phyloP scores from a whole-genome alignment of 1,284 basidiomycete genomes.

The Exsudoporus floridanus region DNA sequence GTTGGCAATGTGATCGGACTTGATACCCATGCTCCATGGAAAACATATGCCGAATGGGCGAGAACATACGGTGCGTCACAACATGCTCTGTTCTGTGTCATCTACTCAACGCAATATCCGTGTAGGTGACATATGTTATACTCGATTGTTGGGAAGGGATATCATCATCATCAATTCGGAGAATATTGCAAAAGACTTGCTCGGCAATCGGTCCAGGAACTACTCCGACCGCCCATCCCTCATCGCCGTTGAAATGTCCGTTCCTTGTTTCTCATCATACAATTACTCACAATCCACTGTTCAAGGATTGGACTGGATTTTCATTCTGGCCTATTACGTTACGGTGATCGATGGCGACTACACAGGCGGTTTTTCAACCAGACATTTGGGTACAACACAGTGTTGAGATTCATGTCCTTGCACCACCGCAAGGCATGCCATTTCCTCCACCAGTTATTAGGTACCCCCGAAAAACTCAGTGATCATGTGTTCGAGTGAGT shows the following conservation, averaged over 20 bases:
- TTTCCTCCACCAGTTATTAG: slow-evolving; percentile 12
- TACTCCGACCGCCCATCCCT: slow-evolving; percentile 19
- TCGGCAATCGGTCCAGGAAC: slow-evolving; percentile 12
- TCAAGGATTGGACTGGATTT: slow-evolving; percentile 10
- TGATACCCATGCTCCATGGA: too few relatives aligned
- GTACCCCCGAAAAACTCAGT: slow-evolving; percentile 2
- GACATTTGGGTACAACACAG: slow-evolving; percentile 5
- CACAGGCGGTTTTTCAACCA: slow-evolving; percentile 16
- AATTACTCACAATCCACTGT: background rate
- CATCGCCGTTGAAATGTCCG: slow-evolving; percentile 13
- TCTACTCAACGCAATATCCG: too few relatives aligned
- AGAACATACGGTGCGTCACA: too few relatives aligned
- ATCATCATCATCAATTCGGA: slow-evolving; percentile 25
- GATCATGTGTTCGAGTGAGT: slow-evolving; percentile 13
- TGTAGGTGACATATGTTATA: too few relatives aligned
- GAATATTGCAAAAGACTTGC: slow-evolving; percentile 17
- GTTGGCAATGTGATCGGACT: too few relatives aligned
- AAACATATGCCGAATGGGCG: too few relatives aligned
- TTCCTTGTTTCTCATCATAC: background rate
- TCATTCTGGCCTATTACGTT: background rate
- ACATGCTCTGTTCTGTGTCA: too few relatives aligned
- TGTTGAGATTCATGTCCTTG: slow-evolving; percentile 6
- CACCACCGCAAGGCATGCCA: slow-evolving; percentile 15
- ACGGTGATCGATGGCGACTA: slow-evolving; percentile 14
- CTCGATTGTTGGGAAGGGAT: too few relatives aligned